Conservation (phyloP, 129 eudicot genomes). For the Artemisia argyi region DNA sequence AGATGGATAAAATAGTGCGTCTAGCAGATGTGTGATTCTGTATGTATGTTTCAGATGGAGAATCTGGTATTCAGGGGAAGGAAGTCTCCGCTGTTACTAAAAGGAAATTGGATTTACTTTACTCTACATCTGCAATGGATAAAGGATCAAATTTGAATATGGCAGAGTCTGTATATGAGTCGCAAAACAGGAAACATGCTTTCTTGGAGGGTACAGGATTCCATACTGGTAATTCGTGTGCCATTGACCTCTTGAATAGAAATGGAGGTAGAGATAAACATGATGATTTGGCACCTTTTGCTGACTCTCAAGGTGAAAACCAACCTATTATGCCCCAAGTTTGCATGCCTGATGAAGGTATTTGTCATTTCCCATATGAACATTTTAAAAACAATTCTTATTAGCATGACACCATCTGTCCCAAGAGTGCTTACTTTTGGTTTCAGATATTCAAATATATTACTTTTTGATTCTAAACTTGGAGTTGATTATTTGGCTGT, state of each 20-base stretch:
- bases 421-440: not conserved
- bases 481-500: not conserved
- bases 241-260: conserved; percentile 29
- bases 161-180: conserved; percentile 41
- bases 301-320: conserved; percentile 78
- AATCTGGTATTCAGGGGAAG: conserved; percentile 78
- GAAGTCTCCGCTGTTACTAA: conserved; percentile 46
- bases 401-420: not conserved
- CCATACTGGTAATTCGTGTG: conserved; percentile 22
- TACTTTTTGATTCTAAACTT: conserved; percentile 8
- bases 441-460: not conserved
- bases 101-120: conserved; percentile 44
- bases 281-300: conserved; percentile 32
- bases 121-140: conserved; percentile 48
- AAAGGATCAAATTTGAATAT: conserved; percentile 60
- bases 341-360: conserved; percentile 61
- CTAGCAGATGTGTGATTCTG: conserved; percentile 18
- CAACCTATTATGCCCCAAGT: conserved; percentile 49
- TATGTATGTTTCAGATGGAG: conserved; percentile 61
- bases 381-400: conserved; percentile 8
- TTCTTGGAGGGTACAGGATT: conserved; percentile 36
- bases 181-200: conserved; percentile 28
- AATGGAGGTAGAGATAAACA: conserved; percentile 26
- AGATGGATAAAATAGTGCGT: not conserved
- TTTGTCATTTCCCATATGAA: conserved; percentile 9